These are phyloP conservation scores for Leucosporidium yakuticum DNA, from an alignment of 768 basidiomycete genomes.

Conservation along the genomic window DNA sequence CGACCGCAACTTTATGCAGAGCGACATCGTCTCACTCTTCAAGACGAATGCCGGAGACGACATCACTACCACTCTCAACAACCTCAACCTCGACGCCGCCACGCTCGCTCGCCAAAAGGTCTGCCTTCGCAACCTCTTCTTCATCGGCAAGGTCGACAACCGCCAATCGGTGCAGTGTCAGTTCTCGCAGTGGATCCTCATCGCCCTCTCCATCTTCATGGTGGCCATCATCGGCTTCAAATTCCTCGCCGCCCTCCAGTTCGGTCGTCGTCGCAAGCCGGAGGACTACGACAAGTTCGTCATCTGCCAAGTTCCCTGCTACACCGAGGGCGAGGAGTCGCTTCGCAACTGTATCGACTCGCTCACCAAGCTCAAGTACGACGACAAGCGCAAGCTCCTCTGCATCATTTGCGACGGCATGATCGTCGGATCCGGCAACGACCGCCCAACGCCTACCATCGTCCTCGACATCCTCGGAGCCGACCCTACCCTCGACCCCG, in stretches of 20 bases:
- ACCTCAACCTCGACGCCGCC: slow-evolving; percentile 56
- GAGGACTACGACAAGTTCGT: slow-evolving; percentile 97
- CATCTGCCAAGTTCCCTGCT: slow-evolving; percentile 93
- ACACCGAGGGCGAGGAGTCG: slow-evolving; percentile 88
- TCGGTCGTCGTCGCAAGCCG: slow-evolving; percentile 69
- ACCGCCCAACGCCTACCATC: slow-evolving; percentile 90
- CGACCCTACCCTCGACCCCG: slow-evolving; percentile 85
- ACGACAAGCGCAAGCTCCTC: slow-evolving; percentile 93
- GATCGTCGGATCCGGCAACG: slow-evolving; percentile 95
- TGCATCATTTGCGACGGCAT: slow-evolving; percentile 95
- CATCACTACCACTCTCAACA: slow-evolving; percentile 67
- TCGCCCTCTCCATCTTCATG: slow-evolving; percentile 85
- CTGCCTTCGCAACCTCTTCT: slow-evolving; percentile 88
- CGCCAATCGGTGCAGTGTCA: slow-evolving; percentile 85
- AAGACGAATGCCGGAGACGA: slow-evolving; percentile 66
- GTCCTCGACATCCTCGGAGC: slow-evolving; percentile 94
- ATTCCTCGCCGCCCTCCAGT: slow-evolving; percentile 84
- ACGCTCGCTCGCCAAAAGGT: slow-evolving; percentile 67
- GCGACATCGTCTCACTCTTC: slow-evolving; percentile 67
- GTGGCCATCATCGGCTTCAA: slow-evolving; percentile 93
- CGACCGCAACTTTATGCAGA: slow-evolving; percentile 65
- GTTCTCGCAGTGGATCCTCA: slow-evolving; percentile 84
- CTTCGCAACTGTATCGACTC: slow-evolving; percentile 86
- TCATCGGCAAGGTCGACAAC: slow-evolving; percentile 84
- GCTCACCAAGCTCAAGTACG: slow-evolving; percentile 86